Conservation (phyloP, 2,329 filamentous ascomycete genomes). For the Hymenoscyphus albidus region DNA sequence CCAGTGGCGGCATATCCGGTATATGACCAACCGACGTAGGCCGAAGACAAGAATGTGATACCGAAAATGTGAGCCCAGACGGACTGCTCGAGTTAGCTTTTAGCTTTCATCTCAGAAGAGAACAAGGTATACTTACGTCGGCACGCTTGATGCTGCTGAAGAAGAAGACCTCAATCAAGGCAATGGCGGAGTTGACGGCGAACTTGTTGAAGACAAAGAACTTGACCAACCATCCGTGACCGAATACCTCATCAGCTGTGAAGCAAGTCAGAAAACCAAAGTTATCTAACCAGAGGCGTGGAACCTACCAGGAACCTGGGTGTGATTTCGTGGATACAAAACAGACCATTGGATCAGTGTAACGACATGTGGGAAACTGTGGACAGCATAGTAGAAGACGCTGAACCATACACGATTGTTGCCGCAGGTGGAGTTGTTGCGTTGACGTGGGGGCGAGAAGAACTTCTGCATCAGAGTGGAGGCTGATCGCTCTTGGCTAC, state of each 20-base stretch:
- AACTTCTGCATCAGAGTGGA: constrained; percentile 22
- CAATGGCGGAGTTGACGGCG: constrained; percentile 29
- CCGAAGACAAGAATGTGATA: constrained; percentile 23
- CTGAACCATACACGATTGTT: constrained; percentile 33
- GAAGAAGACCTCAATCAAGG: constrained; percentile 34
- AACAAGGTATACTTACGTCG: constrained; percentile 25
- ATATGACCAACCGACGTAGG: constrained; percentile 33
- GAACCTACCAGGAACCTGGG: constrained; percentile 23
- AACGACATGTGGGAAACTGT: constrained; percentile 32
- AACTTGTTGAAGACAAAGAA: constrained; percentile 32
- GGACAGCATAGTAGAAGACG: constrained; percentile 33
- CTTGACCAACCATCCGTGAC: constrained; percentile 20
- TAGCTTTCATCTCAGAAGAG: constrained; percentile 11
- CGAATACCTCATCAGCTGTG: constrained; percentile 25
- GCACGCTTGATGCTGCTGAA: constrained; percentile 33
- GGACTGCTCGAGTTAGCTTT: constrained; percentile 25
- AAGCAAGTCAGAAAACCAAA: constrained; percentile 12
- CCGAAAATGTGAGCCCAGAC: constrained; percentile 24
- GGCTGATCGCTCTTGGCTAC: constrained; percentile 14
- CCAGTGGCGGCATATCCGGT: constrained; percentile 29
- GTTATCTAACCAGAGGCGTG: neutral
- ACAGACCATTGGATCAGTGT: constrained; percentile 33
- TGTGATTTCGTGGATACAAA: constrained; percentile 27
- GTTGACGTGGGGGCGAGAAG: constrained; percentile 29
- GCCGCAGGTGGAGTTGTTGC: constrained; percentile 13